These are phyloP conservation scores for Saccharomycopsis synnaedendra DNA, from an alignment of 805 yeast species.

Conservation along the genomic window DNA sequence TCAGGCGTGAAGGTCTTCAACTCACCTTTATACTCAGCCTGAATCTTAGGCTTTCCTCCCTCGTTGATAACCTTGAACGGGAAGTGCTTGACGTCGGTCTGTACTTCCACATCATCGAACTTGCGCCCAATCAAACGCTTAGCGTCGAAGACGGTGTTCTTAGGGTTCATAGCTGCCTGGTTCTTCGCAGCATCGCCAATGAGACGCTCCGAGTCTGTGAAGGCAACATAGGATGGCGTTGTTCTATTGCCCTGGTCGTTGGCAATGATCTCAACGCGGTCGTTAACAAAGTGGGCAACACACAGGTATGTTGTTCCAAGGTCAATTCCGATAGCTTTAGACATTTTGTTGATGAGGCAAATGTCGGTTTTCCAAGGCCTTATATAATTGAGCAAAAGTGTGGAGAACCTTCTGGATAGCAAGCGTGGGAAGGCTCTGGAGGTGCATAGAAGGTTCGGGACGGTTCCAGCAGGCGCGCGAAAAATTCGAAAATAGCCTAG, in stretches of 20 bases:
- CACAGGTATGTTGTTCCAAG: conserved; percentile 97
- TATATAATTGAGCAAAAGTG: too few relatives aligned
- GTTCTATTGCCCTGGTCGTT: conserved; percentile 99
- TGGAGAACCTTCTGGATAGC: too few relatives aligned
- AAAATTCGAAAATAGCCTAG: too few relatives aligned
- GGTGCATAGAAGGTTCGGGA: too few relatives aligned
- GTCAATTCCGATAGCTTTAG: conserved; percentile 72
- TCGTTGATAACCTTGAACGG: conserved; percentile 75
- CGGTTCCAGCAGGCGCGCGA: too few relatives aligned
- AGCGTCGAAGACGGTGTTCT: conserved; percentile 90
- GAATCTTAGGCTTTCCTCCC: conserved; percentile 77
- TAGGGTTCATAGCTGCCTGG: conserved; percentile 95
- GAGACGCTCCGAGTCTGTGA: conserved; percentile 89
- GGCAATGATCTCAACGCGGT: conserved; percentile 89
- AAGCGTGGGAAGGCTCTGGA: too few relatives aligned
- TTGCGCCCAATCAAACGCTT: conserved; percentile 88
- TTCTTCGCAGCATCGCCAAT: conserved; percentile 98
- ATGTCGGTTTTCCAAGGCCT: neutral
- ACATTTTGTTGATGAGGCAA: conserved; percentile 24
- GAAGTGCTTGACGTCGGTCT: conserved; percentile 73
- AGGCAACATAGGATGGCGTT: conserved; percentile 93
- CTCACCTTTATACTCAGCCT: conserved; percentile 85
- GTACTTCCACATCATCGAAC: conserved; percentile 69
- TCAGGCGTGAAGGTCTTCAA: conserved; percentile 82
- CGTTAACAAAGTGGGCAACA: conserved; percentile 81